These are phyloP conservation scores for Pyrus hybrid DNA, from an alignment of 331 rosid species.

Conservation along the genomic window DNA sequence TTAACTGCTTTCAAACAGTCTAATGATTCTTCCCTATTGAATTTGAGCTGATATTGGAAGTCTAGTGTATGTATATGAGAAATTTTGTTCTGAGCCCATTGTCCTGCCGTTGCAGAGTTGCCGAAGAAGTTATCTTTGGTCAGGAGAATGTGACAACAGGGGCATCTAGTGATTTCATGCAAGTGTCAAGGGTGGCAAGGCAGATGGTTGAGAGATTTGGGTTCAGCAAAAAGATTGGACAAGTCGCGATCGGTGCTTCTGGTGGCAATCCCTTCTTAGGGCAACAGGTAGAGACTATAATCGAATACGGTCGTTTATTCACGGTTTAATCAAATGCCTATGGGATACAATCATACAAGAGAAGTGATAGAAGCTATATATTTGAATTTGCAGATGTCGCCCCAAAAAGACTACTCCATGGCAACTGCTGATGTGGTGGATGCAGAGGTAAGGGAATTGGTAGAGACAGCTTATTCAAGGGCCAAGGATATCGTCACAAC, in stretches of 20 bases:
- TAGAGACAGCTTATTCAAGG: slow-evolving; percentile 74
- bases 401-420: slow-evolving; percentile 94
- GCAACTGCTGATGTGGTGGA: slow-evolving; percentile 94
- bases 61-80: neutral
- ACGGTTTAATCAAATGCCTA: neutral
- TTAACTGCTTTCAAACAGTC: neutral
- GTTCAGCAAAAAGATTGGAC: slow-evolving; percentile 95
- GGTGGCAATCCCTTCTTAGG: slow-evolving; percentile 99
- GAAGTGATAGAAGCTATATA: neutral
- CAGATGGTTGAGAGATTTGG: slow-evolving; percentile 99
- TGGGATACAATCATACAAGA: neutral
- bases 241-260: slow-evolving; percentile 76
- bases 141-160: slow-evolving; percentile 89
- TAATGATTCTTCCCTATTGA: neutral
- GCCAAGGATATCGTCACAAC: slow-evolving; percentile 65
- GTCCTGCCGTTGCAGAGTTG: slow-evolving; percentile 58
- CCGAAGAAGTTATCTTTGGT: slow-evolving; percentile 96
- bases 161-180: slow-evolving; percentile 99
- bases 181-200: slow-evolving; percentile 95
- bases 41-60: neutral
- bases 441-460: slow-evolving; percentile 88
- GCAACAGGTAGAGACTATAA: slow-evolving; percentile 60
- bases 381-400: slow-evolving; percentile 63
- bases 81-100: neutral
- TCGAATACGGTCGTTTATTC: neutral